A percentile compares a stretch with the other conserved stretches of the same genome.
Conservation (phyloP, 805 yeast species). For the Tetrapisispora arboricola region DNA sequence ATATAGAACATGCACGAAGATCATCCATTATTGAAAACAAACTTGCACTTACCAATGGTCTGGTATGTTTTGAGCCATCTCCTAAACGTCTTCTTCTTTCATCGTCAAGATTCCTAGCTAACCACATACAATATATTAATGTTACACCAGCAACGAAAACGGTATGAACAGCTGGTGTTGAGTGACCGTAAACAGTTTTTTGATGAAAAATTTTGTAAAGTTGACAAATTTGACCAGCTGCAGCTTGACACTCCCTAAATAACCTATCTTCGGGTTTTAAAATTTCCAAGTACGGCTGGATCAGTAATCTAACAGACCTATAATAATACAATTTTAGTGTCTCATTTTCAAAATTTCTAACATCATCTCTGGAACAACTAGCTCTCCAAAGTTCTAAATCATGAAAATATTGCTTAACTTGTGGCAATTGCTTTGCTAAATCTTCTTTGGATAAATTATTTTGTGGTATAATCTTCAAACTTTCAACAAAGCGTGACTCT, state of each 20-base stretch:
- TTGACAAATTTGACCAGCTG: conserved; percentile 62
- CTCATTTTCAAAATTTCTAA: conserved; percentile 45
- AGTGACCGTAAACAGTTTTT: conserved; percentile 51
- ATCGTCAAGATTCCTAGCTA: conserved; percentile 52
- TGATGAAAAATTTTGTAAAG: conserved; percentile 54
- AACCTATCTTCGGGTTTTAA: conserved; percentile 50
- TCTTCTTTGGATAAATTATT: conserved; percentile 5
- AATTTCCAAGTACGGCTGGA: conserved; percentile 55
- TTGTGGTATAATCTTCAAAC: conserved; percentile 24
- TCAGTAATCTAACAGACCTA: conserved; percentile 46
- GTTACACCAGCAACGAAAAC: conserved; percentile 64
- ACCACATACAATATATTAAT: conserved; percentile 54
- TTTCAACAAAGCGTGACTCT: conserved; percentile 50
- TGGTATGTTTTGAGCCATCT: conserved; percentile 48
- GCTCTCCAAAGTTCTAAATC: conserved; percentile 44
- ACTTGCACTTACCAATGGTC: conserved; percentile 46
- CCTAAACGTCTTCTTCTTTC: conserved; percentile 44
- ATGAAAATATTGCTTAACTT: conserved; percentile 43
- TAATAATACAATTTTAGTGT: conserved; percentile 50
- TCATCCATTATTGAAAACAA: conserved; percentile 50
- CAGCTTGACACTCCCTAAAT: conserved; percentile 59
- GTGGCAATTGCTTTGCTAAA: conserved; percentile 36
- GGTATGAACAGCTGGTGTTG: conserved; percentile 57
- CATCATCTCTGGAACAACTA: conserved; percentile 32
- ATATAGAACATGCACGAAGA: conserved; percentile 53